Percentiles rank a stretch among this genome's conserved stretches.
Conservation (phyloP, 148 eudicot species). For the Rhododendron molle region DNA sequence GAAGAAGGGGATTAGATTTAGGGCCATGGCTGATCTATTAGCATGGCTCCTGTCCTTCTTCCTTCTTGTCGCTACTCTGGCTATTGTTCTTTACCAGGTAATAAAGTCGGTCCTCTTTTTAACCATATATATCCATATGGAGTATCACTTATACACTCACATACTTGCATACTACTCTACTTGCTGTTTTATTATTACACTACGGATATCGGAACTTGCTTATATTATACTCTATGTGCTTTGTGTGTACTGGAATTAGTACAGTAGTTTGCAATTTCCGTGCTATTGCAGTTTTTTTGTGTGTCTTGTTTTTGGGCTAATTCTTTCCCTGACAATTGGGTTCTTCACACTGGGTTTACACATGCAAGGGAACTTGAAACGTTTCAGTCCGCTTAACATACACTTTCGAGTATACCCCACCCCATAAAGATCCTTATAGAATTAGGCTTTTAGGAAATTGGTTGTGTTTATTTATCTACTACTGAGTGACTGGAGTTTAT, state of each 20-base stretch:
- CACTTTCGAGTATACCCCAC: not conserved
- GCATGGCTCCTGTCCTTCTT: constrained; percentile 49
- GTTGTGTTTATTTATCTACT: not conserved
- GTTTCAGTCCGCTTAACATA: not conserved
- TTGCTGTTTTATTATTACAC: not conserved
- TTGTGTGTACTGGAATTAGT: not conserved
- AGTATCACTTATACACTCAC: not conserved
- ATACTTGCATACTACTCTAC: not conserved
- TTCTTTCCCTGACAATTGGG: not conserved
- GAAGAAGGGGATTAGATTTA: not conserved
- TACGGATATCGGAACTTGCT: not conserved
- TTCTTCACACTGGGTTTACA: not conserved
- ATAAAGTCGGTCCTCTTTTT: not conserved
- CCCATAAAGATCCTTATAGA: not conserved
- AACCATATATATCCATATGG: not conserved
- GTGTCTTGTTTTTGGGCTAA: not conserved
- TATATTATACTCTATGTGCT: not conserved
- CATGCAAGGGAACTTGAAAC: not conserved
- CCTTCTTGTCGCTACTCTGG: constrained; percentile 27
- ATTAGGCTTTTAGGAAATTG: not conserved
- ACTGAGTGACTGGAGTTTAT: not conserved
- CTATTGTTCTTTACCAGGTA: constrained; percentile 37
- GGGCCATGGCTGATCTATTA: constrained; percentile 34
- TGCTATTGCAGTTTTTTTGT: too few species aligned
- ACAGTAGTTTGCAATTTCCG: not conserved